Evolutionary conservation across 495 filamentous ascomycete species (phyloP).

Genomic region (Tuber umbilicatum): DNA sequence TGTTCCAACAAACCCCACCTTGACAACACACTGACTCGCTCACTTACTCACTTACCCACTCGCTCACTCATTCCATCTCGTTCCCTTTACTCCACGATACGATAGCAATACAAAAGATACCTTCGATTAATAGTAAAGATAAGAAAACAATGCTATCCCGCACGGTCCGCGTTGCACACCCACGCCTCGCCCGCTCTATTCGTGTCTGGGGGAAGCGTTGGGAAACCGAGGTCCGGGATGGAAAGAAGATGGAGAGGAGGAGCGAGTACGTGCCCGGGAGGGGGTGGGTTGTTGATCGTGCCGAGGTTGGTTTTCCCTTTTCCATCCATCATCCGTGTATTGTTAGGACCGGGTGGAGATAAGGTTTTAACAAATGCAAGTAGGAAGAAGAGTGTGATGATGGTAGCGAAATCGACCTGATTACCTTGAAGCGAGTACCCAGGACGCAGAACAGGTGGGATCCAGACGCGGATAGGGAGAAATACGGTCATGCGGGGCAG

Average conservation of each 20-base stretch:
- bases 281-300: conserved; percentile 15
- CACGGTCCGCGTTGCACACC: background rate
- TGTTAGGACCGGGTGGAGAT: background rate
- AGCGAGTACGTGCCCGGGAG: conserved; percentile 21
- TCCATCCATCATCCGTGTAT: background rate
- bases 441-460: background rate
- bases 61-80: background rate
- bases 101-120: background rate
- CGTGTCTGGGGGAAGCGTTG: conserved; percentile 10
- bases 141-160: conserved; percentile 1
- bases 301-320: background rate
- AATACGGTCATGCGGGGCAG: background rate
- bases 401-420: conserved; percentile 23
- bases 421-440: conserved; percentile 18
- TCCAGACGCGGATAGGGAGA: background rate
- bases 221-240: conserved; percentile 15
- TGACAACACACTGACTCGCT: background rate
- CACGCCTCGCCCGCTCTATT: background rate
- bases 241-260: conserved; percentile 10
- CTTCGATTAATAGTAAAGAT: background rate
- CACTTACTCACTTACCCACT: background rate
- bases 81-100: background rate
- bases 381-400: background rate
- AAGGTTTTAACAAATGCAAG: background rate
- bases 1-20: background rate